Evolutionary conservation across 495 filamentous ascomycete species (phyloP).

Genomic region (Penicillium chermesinum): DNA sequence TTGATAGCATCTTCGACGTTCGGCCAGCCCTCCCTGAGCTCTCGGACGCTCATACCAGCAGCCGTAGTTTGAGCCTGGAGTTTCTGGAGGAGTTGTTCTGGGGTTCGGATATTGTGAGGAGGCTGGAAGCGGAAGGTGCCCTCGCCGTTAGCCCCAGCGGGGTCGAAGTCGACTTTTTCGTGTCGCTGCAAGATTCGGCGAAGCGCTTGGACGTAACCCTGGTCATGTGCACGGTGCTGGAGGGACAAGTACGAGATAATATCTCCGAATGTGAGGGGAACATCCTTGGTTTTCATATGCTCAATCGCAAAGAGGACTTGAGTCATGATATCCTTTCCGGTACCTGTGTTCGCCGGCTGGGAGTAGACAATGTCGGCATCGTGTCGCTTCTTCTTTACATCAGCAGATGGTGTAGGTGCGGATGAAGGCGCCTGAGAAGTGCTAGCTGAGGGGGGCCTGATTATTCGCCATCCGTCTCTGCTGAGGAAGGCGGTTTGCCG

Average conservation of each 20-base stretch:
- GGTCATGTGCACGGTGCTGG: slow-evolving; percentile 46
- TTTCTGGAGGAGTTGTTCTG: slow-evolving; percentile 68
- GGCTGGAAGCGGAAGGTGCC: slow-evolving; percentile 76
- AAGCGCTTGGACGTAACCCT: slow-evolving; percentile 41
- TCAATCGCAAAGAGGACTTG: slow-evolving; percentile 79
- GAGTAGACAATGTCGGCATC: slow-evolving; percentile 62
- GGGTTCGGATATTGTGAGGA: slow-evolving; percentile 68
- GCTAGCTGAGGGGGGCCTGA: slow-evolving; percentile 25
- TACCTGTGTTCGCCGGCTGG: slow-evolving; percentile 72
- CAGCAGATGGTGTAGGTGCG: slow-evolving; percentile 33
- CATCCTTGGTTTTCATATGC: slow-evolving; percentile 72
- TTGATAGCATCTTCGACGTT: slow-evolving; percentile 72
- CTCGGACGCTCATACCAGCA: slow-evolving; percentile 72
- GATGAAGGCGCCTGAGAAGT: slow-evolving; percentile 40
- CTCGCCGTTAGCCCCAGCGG: slow-evolving; percentile 50
- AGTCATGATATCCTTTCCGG: slow-evolving; percentile 73
- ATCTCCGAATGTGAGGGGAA: slow-evolving; percentile 64
- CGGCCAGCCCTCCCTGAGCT: slow-evolving; percentile 92
- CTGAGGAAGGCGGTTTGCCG: slow-evolving; percentile 38
- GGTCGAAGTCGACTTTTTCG: slow-evolving; percentile 66
- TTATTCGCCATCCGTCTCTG: slow-evolving; percentile 38
- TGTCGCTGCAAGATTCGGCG: slow-evolving; percentile 46
- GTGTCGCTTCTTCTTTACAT: slow-evolving; percentile 56
- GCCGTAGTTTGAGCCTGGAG: slow-evolving; percentile 79
- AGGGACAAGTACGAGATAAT: slow-evolving; percentile 73